Base-by-base conservation (phyloP, 176 grass and related monocot species). In the Elymus sibiricus region DNA sequence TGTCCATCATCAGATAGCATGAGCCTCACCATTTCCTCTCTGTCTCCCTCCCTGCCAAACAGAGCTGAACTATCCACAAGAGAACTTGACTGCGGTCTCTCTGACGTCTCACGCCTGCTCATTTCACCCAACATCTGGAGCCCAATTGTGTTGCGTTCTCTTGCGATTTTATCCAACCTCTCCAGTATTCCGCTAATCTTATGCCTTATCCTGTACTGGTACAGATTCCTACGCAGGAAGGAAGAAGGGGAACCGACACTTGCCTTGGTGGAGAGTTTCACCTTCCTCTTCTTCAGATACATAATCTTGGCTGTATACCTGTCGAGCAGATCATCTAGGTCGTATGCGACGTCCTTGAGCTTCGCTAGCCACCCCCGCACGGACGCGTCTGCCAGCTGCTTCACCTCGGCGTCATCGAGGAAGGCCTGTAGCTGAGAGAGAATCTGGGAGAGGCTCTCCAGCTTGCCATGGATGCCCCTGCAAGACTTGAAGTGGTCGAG, bases 241-340 rank as follows among this genome's bases (percentile, higher is more conserved):
- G 51, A 82, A 26, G 51, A 81, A 67, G 87, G 87, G 61, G 70
- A 88, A 74, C 55, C 68, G 6, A 66, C 62, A 81, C 81, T 77
- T 79, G 88, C 85, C 86, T 86, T 87, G 55, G 75, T 19, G 29
- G 4, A 76, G 32, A 80, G 51, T 12, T 35, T 64, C n/a, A 32
- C 43, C 80, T 75, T 68, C 64, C 83, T 84, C 78, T 72, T 79
- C 76, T 78, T 90, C 43, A 78, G 46, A 68, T 56, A 55, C 77
- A 88, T 42, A 67, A 49, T 68, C 51, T 56, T 86, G 84, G 81
- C 56, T 4, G 80, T 68, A 59, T 86, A 93, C 26, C 84, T 87
- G 88, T 96, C 94, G 26, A 93, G 87, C 37, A 93, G 84, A 87
- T 96, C 94, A 86, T 96, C 94, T 28, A 82, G 55, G 26, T 96